Conservation (phyloP, 2,329 filamentous ascomycete species). For the Colletotrichum agaves region DNA sequence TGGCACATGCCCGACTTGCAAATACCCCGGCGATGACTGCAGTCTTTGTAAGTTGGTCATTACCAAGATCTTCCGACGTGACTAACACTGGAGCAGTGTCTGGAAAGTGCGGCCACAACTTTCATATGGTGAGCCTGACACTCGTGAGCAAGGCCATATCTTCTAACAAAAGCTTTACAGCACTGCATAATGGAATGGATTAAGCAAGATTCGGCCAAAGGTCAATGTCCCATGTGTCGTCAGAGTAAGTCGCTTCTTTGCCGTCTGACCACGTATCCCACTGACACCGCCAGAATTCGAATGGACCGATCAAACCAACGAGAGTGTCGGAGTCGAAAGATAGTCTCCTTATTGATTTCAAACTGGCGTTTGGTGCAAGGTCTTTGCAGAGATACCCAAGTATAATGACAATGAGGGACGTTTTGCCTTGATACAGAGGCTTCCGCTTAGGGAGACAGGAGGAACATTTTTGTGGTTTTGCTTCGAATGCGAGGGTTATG, state of each 20-base stretch:
- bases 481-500: neutral
- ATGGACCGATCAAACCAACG: conserved; percentile 52
- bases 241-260: conserved; percentile 71
- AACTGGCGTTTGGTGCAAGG: conserved; percentile 31
- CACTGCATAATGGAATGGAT: conserved; percentile 98
- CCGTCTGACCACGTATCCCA: neutral
- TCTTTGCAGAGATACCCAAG: conserved; percentile 21
- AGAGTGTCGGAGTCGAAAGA: conserved; percentile 40
- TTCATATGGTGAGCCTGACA: conserved; percentile 81
- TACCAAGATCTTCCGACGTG: neutral
- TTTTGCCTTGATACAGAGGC: neutral
- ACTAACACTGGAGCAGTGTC: conserved; percentile 71
- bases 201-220: conserved; percentile 91
- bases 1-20: conserved; percentile 96
- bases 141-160: conserved; percentile 4
- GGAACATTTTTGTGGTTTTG: neutral
- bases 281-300: conserved; percentile 49
- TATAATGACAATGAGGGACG: neutral
- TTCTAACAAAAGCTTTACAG: conserved; percentile 56
- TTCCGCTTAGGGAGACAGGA: too few relatives aligned
- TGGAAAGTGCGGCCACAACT: conserved; percentile 96
- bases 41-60: conserved; percentile 75
- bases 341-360: conserved; percentile 28
- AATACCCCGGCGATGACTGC: conserved; percentile 97
- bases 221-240: conserved; percentile 97